Percentiles rank a stretch among this genome's conserved stretches.
phyloP scores from a whole-genome alignment of 2,329 filamentous ascomycete species.

The Aspergillus unguis region DNA sequence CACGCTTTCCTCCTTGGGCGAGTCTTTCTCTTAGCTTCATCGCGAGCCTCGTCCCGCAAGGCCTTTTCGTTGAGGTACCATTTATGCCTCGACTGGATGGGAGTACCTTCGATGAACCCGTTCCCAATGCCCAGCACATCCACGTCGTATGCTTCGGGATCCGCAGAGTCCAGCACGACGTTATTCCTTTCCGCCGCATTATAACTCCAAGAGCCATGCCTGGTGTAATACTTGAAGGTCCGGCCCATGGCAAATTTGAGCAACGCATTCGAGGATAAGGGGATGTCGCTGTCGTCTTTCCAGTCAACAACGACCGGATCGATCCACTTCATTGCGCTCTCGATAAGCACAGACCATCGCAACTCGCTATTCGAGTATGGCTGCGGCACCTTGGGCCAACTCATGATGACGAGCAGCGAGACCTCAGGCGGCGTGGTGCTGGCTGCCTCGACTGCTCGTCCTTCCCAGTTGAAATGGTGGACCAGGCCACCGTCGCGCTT shows the following conservation, averaged over 20 bases:
- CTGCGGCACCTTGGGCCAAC: slow-evolving; percentile 12
- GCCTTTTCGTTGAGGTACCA: neutral
- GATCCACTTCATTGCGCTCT: slow-evolving; percentile 16
- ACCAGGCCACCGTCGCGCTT: neutral
- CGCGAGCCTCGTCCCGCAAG: neutral
- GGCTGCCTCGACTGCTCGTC: slow-evolving; percentile 7
- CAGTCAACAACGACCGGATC: slow-evolving; percentile 23
- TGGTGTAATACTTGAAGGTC: slow-evolving; percentile 22
- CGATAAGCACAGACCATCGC: slow-evolving; percentile 15
- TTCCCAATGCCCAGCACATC: neutral
- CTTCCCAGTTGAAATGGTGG: slow-evolving; percentile 29
- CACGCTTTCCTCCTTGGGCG: neutral
- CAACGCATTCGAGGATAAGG: slow-evolving; percentile 10
- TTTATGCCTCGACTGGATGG: neutral
- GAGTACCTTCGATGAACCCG: neutral
- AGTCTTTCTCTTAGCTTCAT: too few species aligned
- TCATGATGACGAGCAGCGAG: slow-evolving; percentile 22
- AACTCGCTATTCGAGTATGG: neutral
- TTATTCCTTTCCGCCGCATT: neutral
- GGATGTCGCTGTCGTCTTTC: slow-evolving; percentile 1
- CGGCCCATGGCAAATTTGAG: slow-evolving; percentile 12
- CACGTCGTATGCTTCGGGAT: neutral
- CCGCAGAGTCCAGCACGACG: slow-evolving; percentile 13
- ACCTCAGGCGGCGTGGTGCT: slow-evolving; percentile 21
- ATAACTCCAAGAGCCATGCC: slow-evolving; percentile 22